Evolutionary conservation across 495 filamentous ascomycete species (phyloP), one percentile per base, ranked within the genome.

Genomic region (Annulohypoxylon moriforme): DNA sequence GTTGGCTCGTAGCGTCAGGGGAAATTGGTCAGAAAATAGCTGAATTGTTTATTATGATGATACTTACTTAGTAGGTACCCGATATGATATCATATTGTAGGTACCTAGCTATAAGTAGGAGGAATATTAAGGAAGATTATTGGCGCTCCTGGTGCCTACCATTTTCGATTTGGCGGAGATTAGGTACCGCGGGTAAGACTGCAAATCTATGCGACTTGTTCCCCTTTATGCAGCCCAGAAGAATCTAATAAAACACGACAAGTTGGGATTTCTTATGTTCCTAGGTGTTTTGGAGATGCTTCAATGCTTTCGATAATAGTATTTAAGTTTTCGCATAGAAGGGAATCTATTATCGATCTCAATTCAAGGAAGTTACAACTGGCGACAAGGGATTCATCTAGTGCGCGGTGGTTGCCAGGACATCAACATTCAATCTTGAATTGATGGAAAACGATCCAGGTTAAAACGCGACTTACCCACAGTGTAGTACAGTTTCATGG

Each of bases 331-430:
- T 44, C 16, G 4, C n/a, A n/a, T 13, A 9, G n/a, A 44, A 44
- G 8, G 40, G 40, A 44, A 7, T 42, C 40, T 40, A 18, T 4
- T 8, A 2, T 20, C 5, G 16, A 44, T 20, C 4, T 44, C 16
- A 44, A 44, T 18, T 44, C 40, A 18, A 20, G 40, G 40, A 49
- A 49, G 46, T 24, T 14, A 57, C 29, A 36, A 36, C 7, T 20
- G 53, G 24, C 47, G 50, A 64, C 29, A 62, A 47, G 27, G 7
- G 57, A 52, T 52, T 58, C 29, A 53, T 67, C 25, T 53, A 25
- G 60, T 66, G 62, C 61, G 56, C 42, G 10, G 29, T 20, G 36
- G 68, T 71, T 71, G 61, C 61, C 40, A 42, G 53, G 65, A 34
- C 58, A 62, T 31, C 10, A 4, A 46, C 9, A 14, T 46, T 46